phyloP scores from a whole-genome alignment of 78 protist genomes.

The Dictyostelium intermedium region DNA sequence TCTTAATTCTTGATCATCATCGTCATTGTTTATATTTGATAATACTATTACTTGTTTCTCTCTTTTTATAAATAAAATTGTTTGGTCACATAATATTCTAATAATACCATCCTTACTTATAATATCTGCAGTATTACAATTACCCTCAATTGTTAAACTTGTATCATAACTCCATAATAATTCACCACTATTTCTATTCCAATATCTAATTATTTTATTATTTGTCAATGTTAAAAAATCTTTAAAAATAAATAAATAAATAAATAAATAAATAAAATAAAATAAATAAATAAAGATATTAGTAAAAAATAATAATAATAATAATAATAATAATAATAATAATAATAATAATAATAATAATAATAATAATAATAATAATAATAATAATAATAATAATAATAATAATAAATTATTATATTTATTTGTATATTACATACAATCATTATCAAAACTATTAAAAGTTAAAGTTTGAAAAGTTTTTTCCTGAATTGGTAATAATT shows the following conservation, averaged over 20 bases:
- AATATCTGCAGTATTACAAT: neutral
- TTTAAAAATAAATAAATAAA: neutral
- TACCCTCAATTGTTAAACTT: neutral
- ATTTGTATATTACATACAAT: neutral
- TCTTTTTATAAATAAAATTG: neutral
- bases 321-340: no score
- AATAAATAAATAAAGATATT: neutral
- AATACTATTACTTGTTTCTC: neutral
- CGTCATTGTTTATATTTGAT: neutral
- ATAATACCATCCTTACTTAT: neutral
- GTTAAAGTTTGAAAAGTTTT: constrained; percentile 22
- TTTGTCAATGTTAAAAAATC: constrained; percentile 30
- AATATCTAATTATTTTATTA: constrained; percentile 32
- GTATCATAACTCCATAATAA: neutral
- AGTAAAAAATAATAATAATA: neutral
- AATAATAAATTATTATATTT: no score
- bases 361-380: no score
- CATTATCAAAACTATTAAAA: neutral
- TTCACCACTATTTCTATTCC: constrained; percentile 39
- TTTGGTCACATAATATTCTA: neutral
- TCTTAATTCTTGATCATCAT: neutral
- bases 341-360: no score
- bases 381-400: no score
- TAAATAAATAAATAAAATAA: neutral
- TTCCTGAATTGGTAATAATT: constrained; percentile 63